These are phyloP conservation scores for Mediolabrus comicus DNA, from an alignment of 108 stramenopile genomes.

Conservation along the genomic window DNA sequence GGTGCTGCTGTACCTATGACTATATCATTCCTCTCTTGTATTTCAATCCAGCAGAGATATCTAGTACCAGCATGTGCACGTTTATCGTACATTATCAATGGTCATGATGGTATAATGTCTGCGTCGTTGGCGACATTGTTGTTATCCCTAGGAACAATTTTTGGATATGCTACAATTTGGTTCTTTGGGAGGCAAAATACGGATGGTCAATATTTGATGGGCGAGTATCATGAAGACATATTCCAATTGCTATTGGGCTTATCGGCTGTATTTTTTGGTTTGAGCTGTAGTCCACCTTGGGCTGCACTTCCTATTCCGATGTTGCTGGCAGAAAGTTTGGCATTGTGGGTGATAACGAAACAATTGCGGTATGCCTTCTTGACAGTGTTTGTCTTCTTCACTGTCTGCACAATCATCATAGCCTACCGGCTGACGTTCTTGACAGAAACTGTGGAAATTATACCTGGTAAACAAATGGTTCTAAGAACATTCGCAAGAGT, in stretches of 20 bases:
- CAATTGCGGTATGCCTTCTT: constrained; percentile 69
- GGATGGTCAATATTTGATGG: constrained; percentile 54
- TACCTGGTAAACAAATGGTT: constrained; percentile 35
- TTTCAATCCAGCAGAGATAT: constrained; percentile 70
- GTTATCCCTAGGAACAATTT: constrained; percentile 53
- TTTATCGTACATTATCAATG: constrained; percentile 69
- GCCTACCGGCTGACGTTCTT: constrained; percentile 71
- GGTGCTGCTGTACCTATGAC: constrained; percentile 53
- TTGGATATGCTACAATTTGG: constrained; percentile 51
- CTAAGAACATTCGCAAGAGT: constrained; percentile 58
- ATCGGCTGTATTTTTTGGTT: constrained; percentile 54
- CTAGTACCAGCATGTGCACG: constrained; percentile 62
- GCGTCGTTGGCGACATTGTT: constrained; percentile 42
- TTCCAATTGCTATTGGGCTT: constrained; percentile 63
- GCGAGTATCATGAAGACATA: constrained; percentile 83
- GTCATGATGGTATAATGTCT: constrained; percentile 50
- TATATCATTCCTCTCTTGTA: constrained; percentile 50
- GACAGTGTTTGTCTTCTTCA: constrained; percentile 72
- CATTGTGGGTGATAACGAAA: constrained; percentile 67
- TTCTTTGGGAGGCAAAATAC: constrained; percentile 61
- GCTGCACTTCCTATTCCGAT: constrained; percentile 74
- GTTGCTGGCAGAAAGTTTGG: constrained; percentile 59
- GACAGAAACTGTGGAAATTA: constrained; percentile 47
- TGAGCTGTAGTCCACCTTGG: constrained; percentile 76
- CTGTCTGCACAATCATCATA: constrained; percentile 55